phyloP scores from a whole-genome alignment of 1,284 basidiomycete species.

The Marasmius tenuissimus region DNA sequence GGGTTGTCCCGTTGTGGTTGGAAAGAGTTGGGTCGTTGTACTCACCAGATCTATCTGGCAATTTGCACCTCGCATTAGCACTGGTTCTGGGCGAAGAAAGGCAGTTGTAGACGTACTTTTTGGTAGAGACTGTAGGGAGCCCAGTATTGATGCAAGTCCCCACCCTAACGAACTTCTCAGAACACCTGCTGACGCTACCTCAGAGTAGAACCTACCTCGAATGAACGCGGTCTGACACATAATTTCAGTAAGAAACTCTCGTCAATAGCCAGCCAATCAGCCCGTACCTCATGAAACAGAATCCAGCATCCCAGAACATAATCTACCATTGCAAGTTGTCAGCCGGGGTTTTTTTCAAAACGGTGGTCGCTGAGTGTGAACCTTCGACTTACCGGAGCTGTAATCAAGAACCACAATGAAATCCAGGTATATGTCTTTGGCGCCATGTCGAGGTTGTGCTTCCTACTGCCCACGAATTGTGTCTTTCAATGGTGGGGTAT shows the following conservation, averaged over 20 bases:
- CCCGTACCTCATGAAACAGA: conserved; percentile 5
- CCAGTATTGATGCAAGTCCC: conserved; percentile 5
- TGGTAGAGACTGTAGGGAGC: conserved; percentile 4
- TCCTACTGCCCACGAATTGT: background rate
- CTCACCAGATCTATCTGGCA: background rate
- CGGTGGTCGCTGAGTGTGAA: background rate
- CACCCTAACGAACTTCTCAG: background rate
- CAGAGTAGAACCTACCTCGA: background rate
- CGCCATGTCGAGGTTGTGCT: background rate
- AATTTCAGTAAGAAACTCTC: background rate
- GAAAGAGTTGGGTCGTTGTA: background rate
- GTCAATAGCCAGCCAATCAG: background rate
- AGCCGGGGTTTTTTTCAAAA: background rate
- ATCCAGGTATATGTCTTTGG: background rate
- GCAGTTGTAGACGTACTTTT: background rate
- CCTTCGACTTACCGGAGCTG: background rate
- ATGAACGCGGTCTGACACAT: background rate
- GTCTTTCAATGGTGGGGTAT: too few species aligned
- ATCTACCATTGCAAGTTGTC: background rate
- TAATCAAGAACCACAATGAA: background rate
- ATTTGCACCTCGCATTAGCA: background rate
- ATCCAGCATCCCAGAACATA: conserved; percentile 8
- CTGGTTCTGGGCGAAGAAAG: background rate
- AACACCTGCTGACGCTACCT: too few species aligned
- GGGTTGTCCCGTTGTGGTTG: background rate